Evolutionary conservation across 2,329 filamentous ascomycete genomes (phyloP).

Genomic region (Hypomyces rosellus): DNA sequence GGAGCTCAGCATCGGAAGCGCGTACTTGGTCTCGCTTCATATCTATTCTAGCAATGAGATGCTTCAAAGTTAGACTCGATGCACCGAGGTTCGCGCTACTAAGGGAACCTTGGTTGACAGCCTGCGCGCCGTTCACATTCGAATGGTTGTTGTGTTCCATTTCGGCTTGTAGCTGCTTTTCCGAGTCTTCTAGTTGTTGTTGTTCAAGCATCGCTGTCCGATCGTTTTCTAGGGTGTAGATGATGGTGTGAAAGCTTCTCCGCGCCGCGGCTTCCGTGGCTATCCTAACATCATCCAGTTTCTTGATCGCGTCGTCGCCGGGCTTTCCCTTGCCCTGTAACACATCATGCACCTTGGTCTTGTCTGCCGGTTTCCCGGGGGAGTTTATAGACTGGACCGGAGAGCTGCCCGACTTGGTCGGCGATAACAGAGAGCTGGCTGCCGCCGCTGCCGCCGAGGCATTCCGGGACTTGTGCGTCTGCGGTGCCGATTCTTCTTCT

Average conservation of each 20-base stretch:
- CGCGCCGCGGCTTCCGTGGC: slow-evolving; percentile 86
- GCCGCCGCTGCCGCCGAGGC: slow-evolving; percentile 24
- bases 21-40: slow-evolving; percentile 83
- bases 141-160: slow-evolving; percentile 63
- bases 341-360: slow-evolving; percentile 43
- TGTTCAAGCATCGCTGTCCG: slow-evolving; percentile 96
- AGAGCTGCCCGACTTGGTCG: slow-evolving; percentile 63
- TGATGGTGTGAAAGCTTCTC: slow-evolving; percentile 84
- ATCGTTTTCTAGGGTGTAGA: slow-evolving; percentile 94
- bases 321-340: slow-evolving; percentile 56
- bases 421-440: slow-evolving; percentile 57
- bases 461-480: slow-evolving; percentile 46
- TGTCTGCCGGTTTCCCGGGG: slow-evolving; percentile 51
- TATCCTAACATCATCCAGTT: slow-evolving; percentile 85
- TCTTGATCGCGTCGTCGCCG: slow-evolving; percentile 84
- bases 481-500: slow-evolving; percentile 51
- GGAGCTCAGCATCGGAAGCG: slow-evolving; percentile 87
- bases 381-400: slow-evolving; percentile 57
- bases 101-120: slow-evolving; percentile 75
- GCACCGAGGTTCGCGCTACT: slow-evolving; percentile 93
- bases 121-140: slow-evolving; percentile 42
- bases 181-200: slow-evolving; percentile 91
- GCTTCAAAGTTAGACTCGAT: slow-evolving; percentile 91
- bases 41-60: slow-evolving; percentile 93
- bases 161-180: slow-evolving; percentile 92